Percentiles rank a stretch among this genome's conserved stretches.
Evolutionary conservation across 805 yeast genomes (phyloP).

Genomic region (Candida coquimbonensis): DNA sequence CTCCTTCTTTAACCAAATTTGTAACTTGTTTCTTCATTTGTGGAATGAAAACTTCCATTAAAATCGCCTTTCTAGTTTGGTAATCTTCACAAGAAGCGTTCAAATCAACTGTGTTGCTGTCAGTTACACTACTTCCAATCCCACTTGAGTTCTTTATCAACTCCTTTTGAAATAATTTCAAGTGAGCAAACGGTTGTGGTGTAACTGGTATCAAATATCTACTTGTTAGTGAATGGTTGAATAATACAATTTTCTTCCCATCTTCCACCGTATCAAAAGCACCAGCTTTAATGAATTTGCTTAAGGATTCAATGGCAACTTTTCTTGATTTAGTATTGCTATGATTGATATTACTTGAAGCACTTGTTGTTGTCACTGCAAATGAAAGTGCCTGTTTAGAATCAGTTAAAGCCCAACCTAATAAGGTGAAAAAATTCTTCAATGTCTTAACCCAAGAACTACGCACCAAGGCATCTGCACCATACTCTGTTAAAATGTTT

Average conservation of each 20-base stretch:
- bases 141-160: conserved; percentile 12
- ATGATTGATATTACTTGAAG: conserved; percentile 9
- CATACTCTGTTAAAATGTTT: conserved; percentile 46
- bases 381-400: conserved; percentile 23
- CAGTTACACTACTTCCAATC: conserved; percentile 6
- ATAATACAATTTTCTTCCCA: conserved; percentile 8
- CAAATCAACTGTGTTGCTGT: conserved; percentile 27
- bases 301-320: conserved; percentile 32
- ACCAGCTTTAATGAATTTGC: conserved; percentile 39
- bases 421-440: conserved; percentile 55
- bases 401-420: conserved; percentile 61
- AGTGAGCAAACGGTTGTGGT: conserved; percentile 58
- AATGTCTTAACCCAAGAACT: conserved; percentile 66
- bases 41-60: conserved; percentile 44
- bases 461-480: conserved; percentile 49
- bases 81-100: conserved; percentile 55
- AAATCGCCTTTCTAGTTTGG: conserved; percentile 44
- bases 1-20: conserved; percentile 58
- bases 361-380: conserved; percentile 28
- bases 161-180: conserved; percentile 50
- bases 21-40: conserved; percentile 45
- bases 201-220: conserved; percentile 47
- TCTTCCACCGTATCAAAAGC: conserved; percentile 18
- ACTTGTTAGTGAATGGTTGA: conserved; percentile 32
- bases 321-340: conserved; percentile 15